Evolutionary conservation across 1,284 basidiomycete genomes (phyloP).

Genomic region (Sanghuangporus baumii): DNA sequence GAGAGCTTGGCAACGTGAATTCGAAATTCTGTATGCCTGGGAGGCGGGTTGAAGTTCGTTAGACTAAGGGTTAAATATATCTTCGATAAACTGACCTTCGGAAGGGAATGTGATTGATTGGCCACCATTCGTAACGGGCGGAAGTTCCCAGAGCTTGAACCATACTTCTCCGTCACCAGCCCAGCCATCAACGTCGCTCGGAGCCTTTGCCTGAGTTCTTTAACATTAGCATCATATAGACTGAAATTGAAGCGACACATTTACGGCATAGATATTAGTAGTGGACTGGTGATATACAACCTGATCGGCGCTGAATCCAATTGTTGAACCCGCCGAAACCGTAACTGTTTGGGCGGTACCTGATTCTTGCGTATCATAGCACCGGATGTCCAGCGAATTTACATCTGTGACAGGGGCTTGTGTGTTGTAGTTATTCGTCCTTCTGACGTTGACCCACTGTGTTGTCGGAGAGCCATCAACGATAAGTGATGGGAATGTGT

Average conservation of each 20-base stretch:
- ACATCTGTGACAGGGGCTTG: constrained; percentile 35
- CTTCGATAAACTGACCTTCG: constrained; percentile 14
- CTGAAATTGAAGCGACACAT: not conserved
- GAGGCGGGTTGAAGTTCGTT: not conserved
- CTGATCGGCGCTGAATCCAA: constrained; percentile 30
- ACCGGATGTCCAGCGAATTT: constrained; percentile 33
- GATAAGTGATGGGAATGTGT: constrained; percentile 37
- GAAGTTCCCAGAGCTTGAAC: constrained; percentile 32
- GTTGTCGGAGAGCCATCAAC: constrained; percentile 32
- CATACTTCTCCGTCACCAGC: constrained; percentile 35
- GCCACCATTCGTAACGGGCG: constrained; percentile 22
- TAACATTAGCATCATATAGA: not conserved
- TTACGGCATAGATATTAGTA: constrained; percentile 34
- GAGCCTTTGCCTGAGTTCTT: constrained; percentile 27
- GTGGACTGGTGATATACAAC: constrained; percentile 38
- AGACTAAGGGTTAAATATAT: not conserved
- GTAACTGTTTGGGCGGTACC: constrained; percentile 30
- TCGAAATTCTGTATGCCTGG: constrained; percentile 23
- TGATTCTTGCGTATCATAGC: constrained; percentile 32
- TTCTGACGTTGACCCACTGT: constrained; percentile 36
- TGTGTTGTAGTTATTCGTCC: constrained; percentile 40
- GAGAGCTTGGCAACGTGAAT: constrained; percentile 24
- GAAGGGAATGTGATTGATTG: constrained; percentile 20
- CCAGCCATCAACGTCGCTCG: constrained; percentile 29
- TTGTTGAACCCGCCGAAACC: constrained; percentile 31